phyloP scores from a whole-genome alignment of 2,329 filamentous ascomycete genomes.

The Botryosphaeria dothidea region DNA sequence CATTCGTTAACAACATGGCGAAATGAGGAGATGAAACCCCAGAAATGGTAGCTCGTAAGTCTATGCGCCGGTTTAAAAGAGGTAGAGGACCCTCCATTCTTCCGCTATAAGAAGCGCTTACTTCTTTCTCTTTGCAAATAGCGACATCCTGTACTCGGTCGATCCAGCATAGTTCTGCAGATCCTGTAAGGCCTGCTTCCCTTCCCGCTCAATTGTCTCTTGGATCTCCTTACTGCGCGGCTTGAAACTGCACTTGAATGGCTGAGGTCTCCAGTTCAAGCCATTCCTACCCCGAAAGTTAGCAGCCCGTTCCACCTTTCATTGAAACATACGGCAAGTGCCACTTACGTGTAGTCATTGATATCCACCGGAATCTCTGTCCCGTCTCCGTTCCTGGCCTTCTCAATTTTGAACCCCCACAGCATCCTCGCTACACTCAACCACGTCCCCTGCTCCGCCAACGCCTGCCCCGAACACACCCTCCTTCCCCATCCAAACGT shows the following conservation, averaged over 20 bases:
- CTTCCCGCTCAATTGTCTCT: constrained; percentile 55
- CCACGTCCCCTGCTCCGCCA: constrained; percentile 63
- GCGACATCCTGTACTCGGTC: constrained; percentile 56
- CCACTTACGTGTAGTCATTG: constrained; percentile 55
- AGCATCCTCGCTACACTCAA: constrained; percentile 58
- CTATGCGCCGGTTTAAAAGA: too few relatives aligned
- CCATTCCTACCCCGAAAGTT: constrained; percentile 48
- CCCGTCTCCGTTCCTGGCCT: constrained; percentile 43
- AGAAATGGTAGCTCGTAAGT: too few relatives aligned
- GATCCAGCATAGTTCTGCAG: constrained; percentile 56
- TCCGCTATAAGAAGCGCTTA: constrained; percentile 33
- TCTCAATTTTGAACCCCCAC: constrained; percentile 58
- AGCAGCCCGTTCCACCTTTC: not conserved
- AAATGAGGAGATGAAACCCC: too few relatives aligned
- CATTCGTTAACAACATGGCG: too few relatives aligned
- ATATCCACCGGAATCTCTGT: constrained; percentile 57
- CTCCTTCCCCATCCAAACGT: constrained; percentile 58
- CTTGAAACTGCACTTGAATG: constrained; percentile 56
- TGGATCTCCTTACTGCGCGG: constrained; percentile 52
- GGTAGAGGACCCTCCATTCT: too few relatives aligned
- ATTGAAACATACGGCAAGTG: not conserved
- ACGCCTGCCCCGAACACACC: constrained; percentile 60
- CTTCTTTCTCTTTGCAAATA: constrained; percentile 43
- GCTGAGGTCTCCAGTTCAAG: constrained; percentile 59
- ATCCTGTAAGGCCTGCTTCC: constrained; percentile 53